Conservation (phyloP, 2,329 filamentous ascomycete species). For the Raffaelea albimanens region DNA sequence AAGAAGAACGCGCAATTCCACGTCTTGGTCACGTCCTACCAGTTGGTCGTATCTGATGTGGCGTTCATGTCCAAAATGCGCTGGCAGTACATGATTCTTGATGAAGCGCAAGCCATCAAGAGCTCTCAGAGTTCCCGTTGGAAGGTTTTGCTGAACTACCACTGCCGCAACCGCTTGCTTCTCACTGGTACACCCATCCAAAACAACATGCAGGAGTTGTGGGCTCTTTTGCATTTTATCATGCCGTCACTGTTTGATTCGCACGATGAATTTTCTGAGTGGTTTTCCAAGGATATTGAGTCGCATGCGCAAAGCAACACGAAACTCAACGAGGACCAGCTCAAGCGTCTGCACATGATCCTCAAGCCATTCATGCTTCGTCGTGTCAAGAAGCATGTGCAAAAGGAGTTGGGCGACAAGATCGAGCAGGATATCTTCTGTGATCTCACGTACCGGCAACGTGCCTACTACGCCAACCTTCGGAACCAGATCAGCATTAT, state of each 20-base stretch:
- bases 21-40: slow-evolving; percentile 92
- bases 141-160: slow-evolving; percentile 91
- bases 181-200: slow-evolving; percentile 96
- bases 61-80: slow-evolving; percentile 98
- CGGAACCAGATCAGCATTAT: slow-evolving; percentile 97
- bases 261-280: slow-evolving; percentile 86
- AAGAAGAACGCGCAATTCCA: slow-evolving; percentile 90
- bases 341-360: slow-evolving; percentile 96
- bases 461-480: slow-evolving; percentile 84
- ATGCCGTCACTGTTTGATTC: slow-evolving; percentile 99
- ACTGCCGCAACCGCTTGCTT: slow-evolving; percentile 87
- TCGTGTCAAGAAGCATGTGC: slow-evolving; percentile 98
- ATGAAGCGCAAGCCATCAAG: slow-evolving; percentile 98
- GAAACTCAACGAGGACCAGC: slow-evolving; percentile 97
- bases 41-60: slow-evolving; percentile 90
- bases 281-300: slow-evolving; percentile 94
- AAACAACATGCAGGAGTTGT: slow-evolving; percentile 99
- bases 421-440: slow-evolving; percentile 95
- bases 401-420: slow-evolving; percentile 98
- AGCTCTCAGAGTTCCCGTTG: slow-evolving; percentile 92
- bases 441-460: slow-evolving; percentile 90
- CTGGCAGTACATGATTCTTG: slow-evolving; percentile 99
- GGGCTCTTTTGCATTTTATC: slow-evolving; percentile 97
- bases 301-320: slow-evolving; percentile 98
- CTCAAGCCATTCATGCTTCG: slow-evolving; percentile 98